These are phyloP conservation scores for Achlya hypogyna DNA, from an alignment of 352 stramenopile genomes.

Conservation along the genomic window DNA sequence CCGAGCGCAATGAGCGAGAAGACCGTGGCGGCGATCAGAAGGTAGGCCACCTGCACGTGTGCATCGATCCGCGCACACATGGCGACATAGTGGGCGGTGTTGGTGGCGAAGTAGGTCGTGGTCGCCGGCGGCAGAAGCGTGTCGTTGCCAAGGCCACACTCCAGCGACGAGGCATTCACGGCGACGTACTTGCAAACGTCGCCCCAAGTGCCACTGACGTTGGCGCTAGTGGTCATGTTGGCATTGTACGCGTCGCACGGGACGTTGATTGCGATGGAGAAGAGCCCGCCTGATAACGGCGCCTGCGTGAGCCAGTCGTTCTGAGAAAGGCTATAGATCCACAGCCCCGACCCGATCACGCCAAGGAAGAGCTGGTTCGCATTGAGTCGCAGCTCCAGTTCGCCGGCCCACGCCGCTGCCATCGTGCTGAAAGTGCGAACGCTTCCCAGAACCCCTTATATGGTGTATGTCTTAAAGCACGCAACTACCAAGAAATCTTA, in stretches of 20 bases:
- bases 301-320: background rate
- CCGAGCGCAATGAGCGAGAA: background rate
- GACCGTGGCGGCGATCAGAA: background rate
- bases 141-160: background rate
- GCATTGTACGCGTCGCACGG: background rate
- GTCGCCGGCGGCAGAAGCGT: background rate
- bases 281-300: background rate
- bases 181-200: background rate
- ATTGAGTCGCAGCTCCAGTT: background rate
- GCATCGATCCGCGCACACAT: background rate
- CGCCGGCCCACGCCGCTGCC: background rate
- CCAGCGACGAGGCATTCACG: background rate
- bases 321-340: slow-evolving; percentile 2
- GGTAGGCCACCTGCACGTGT: background rate
- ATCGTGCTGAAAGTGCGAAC: background rate
- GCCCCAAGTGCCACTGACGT: background rate
- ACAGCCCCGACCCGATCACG: background rate
- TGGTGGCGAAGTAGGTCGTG: background rate
- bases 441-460: background rate
- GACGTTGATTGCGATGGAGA: background rate
- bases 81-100: background rate
- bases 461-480: background rate
- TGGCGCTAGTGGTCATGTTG: background rate
- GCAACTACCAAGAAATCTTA: no score
- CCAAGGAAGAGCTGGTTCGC: slow-evolving; percentile 3